Base-by-base conservation (phyloP, 306 rosid species). In the Sindora glabra region DNA sequence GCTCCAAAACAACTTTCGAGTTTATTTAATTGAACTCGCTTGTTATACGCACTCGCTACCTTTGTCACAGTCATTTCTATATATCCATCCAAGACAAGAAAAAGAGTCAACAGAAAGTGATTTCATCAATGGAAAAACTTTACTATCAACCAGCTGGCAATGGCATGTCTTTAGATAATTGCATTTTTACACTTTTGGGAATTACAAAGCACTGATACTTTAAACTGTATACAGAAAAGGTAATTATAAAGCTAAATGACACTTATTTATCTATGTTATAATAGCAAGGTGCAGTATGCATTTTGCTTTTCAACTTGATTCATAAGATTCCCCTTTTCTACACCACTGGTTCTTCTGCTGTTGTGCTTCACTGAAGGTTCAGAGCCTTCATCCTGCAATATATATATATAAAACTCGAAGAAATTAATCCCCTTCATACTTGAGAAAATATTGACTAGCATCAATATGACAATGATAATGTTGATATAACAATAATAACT, bases 341-440 rank as follows among this genome's bases (percentile, higher is more conserved):
- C 23, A 3, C 49, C 21, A 48, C 14, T 4, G 21, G 45, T 56
- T 63, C n/a, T n/a, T n/a, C n/a, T n/a, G n/a, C n/a, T n/a, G n/a
- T n/a, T n/a, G 33, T 54, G 12, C 63, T 68, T 74, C 70, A 74
- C 32, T 74, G 71, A 16, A 69, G 68, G 21, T 32, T 49, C 22
- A 63, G 53, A 57, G 15, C 38, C 68, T 69, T 68, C 67, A 69
- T 64, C 79, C 75, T 74, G 72, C 71, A 68, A 59, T 30, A 18
- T 34, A 36, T 45, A 45, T 33, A 38, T 36, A 51, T 15, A 59
- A 11, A 48, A 13, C 48, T 5, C 6, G 16, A 14, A 48, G 38
- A 8, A 42, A 42, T 5, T 16, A 15, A 2, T n/a, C 47, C 9
- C 15, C 19, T 41, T 10, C 47, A 17, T 16, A 6, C 3, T 15